phyloP scores from a whole-genome alignment of 176 grass and related monocot genomes.

The Bonia amplexicaulis region DNA sequence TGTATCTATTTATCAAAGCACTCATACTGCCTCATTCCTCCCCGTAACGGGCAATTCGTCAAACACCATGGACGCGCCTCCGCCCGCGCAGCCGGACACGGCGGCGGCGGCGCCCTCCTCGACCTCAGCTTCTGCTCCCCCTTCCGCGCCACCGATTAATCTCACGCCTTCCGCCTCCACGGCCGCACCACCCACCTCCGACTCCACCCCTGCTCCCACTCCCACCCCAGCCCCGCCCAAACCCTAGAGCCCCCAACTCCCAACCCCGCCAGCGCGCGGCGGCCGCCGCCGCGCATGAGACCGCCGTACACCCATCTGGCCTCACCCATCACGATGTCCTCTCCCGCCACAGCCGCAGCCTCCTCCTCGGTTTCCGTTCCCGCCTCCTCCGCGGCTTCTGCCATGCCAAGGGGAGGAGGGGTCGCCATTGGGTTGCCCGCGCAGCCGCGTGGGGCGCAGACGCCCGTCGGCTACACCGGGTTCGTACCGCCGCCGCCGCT shows the following conservation, averaged over 20 bases:
- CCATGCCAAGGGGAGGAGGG: conserved; percentile 37
- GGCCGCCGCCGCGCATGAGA: conserved; percentile 35
- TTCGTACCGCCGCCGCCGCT: conserved; percentile 56
- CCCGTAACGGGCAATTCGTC: conserved; percentile 14
- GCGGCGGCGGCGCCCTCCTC: conserved; percentile 13
- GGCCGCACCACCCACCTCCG: neutral
- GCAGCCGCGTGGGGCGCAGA: conserved; percentile 42
- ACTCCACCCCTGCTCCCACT: conserved; percentile 3
- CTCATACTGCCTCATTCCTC: neutral
- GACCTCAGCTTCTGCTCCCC: neutral
- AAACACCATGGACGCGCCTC: conserved; percentile 33
- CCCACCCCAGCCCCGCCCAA: conserved; percentile 20
- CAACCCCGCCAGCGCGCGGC: neutral
- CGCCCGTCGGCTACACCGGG: conserved; percentile 38
- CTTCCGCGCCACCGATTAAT: conserved; percentile 1
- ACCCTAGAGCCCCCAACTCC: conserved; percentile 33
- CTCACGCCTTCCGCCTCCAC: neutral
- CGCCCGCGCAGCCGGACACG: conserved; percentile 20
- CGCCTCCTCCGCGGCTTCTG: conserved; percentile 11
- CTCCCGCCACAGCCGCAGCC: conserved; percentile 26
- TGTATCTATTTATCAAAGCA: neutral
- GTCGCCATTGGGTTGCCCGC: conserved; percentile 42
- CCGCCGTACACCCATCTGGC: conserved; percentile 45
- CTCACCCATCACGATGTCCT: conserved; percentile 41
- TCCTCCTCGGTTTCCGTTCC: conserved; percentile 17